These are phyloP conservation scores for Drechslera avenae DNA, from an alignment of 2,329 filamentous ascomycete species.

Conservation along the genomic window DNA sequence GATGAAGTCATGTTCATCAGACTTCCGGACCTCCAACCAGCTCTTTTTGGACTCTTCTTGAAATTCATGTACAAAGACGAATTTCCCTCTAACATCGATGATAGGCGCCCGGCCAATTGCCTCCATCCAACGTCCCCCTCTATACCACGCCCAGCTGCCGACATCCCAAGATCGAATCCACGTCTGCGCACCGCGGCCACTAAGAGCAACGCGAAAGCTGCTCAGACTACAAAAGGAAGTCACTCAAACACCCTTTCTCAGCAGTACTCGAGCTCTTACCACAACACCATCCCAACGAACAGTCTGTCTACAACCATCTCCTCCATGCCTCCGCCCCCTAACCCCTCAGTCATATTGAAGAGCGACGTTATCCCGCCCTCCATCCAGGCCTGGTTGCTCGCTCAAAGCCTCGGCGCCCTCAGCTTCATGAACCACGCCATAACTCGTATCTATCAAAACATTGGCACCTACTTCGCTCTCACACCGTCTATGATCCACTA, in stretches of 20 bases:
- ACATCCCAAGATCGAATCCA: too few species aligned
- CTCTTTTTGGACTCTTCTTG: conserved; percentile 28
- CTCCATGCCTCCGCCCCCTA: too few species aligned
- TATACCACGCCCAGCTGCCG: neutral
- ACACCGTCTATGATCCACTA: conserved; percentile 16
- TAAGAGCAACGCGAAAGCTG: too few species aligned
- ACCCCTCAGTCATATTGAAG: too few species aligned
- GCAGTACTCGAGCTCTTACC: too few species aligned
- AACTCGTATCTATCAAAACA: conserved; percentile 9
- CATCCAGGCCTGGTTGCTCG: conserved; percentile 26
- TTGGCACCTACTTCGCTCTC: conserved; percentile 18
- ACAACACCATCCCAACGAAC: too few species aligned
- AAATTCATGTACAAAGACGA: conserved; percentile 27
- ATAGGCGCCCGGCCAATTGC: too few species aligned
- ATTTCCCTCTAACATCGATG: conserved; percentile 20
- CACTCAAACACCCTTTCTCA: too few species aligned
- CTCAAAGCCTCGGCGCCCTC: conserved; percentile 9
- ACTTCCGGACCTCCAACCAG: conserved; percentile 13
- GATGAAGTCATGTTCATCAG: neutral
- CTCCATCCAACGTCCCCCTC: too few species aligned
- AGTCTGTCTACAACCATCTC: too few species aligned
- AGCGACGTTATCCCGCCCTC: neutral
- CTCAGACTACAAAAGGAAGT: too few species aligned
- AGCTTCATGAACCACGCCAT: conserved; percentile 26
- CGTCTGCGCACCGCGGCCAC: too few species aligned